Conservation (phyloP, 768 basidiomycete genomes). For the Pleurotus citrinopileatus region DNA sequence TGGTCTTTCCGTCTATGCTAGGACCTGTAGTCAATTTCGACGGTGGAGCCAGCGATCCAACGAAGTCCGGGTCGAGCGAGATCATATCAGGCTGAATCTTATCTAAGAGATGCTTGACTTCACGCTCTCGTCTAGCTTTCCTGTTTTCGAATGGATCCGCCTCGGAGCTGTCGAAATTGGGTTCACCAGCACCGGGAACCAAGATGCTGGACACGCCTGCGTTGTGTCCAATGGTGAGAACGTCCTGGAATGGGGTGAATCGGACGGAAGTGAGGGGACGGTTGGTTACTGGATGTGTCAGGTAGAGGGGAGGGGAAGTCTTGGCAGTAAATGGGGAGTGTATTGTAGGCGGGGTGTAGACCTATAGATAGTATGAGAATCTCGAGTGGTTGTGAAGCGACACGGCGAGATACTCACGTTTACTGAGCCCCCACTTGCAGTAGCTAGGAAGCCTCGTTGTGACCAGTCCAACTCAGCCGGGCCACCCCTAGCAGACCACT, state of each 20-base stretch:
- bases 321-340: slow-evolving; percentile 48
- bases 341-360: slow-evolving; percentile 71
- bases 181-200: slow-evolving; percentile 90
- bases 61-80: slow-evolving; percentile 72
- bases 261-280: slow-evolving; percentile 71
- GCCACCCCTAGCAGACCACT: slow-evolving; percentile 70
- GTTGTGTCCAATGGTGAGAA: slow-evolving; percentile 75
- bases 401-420: slow-evolving; percentile 51
- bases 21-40: slow-evolving; percentile 54
- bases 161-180: slow-evolving; percentile 91
- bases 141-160: slow-evolving; percentile 93
- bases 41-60: slow-evolving; percentile 65
- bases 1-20: slow-evolving; percentile 36
- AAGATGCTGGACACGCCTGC: slow-evolving; percentile 81
- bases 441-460: slow-evolving; percentile 76
- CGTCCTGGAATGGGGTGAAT: slow-evolving; percentile 90
- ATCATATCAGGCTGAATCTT: slow-evolving; percentile 97
- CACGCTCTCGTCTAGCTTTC: slow-evolving; percentile 79
- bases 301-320: slow-evolving; percentile 74
- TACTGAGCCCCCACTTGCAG: slow-evolving; percentile 79
- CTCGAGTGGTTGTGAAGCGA: too few relatives aligned
- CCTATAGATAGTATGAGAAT: slow-evolving; percentile 34
- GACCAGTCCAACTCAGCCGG: slow-evolving; percentile 80
- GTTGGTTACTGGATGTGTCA: slow-evolving; percentile 83
- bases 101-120: slow-evolving; percentile 87